Conservation (phyloP, 2,329 filamentous ascomycete species). For the Aspergillus clavatus region DNA sequence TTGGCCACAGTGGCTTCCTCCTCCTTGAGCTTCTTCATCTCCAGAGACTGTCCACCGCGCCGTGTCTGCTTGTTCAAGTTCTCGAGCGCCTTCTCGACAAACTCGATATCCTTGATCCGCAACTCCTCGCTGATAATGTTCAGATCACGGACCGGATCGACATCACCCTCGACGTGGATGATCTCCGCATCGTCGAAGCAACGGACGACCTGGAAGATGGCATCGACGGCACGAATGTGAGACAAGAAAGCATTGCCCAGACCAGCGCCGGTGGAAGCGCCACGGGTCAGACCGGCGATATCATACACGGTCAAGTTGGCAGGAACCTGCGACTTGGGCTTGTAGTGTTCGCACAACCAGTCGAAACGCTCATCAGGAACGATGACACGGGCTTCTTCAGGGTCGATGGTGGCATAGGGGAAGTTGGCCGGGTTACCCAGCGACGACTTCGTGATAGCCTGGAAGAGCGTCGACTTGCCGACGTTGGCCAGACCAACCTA, state of each 20-base stretch:
- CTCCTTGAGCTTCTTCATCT: slow-evolving; percentile 96
- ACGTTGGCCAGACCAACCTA: slow-evolving; percentile 98
- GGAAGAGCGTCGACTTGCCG: slow-evolving; percentile 98
- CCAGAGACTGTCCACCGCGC: slow-evolving; percentile 87
- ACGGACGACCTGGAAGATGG: slow-evolving; percentile 94
- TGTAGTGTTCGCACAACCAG: slow-evolving; percentile 94
- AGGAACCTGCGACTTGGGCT: slow-evolving; percentile 94
- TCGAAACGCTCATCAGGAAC: slow-evolving; percentile 95
- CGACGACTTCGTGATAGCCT: slow-evolving; percentile 96
- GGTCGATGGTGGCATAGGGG: slow-evolving; percentile 97
- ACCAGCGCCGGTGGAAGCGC: slow-evolving; percentile 94
- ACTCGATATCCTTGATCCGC: slow-evolving; percentile 97
- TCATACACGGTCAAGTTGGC: slow-evolving; percentile 98
- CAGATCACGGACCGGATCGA: slow-evolving; percentile 88
- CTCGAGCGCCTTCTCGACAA: slow-evolving; percentile 92
- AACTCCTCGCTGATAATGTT: slow-evolving; percentile 97
- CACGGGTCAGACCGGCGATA: slow-evolving; percentile 92
- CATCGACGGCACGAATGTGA: slow-evolving; percentile 96
- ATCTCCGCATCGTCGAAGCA: slow-evolving; percentile 99
- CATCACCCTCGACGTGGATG: slow-evolving; percentile 98
- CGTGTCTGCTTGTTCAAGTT: slow-evolving; percentile 89
- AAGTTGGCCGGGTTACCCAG: slow-evolving; percentile 99
- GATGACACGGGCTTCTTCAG: slow-evolving; percentile 94
- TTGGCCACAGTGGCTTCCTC: slow-evolving; percentile 93
- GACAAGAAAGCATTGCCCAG: slow-evolving; percentile 97